Evolutionary conservation across 148 eudicot species (phyloP).

Genomic region (Chenopodium suecicum): DNA sequence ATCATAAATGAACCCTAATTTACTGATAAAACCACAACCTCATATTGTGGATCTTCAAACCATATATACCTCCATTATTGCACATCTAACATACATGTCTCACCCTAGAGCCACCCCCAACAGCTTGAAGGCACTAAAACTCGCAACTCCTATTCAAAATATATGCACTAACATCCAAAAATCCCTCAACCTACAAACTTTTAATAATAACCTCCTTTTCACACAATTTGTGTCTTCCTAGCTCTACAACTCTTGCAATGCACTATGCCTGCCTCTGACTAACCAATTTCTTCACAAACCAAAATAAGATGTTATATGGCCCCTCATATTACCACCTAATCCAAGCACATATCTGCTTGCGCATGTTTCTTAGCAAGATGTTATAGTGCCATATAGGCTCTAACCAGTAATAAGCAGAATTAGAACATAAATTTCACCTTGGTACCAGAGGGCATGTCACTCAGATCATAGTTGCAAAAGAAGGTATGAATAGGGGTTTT

Average conservation of each 20-base stretch:
- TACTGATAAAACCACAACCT: not conserved
- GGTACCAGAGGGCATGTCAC: conserved; percentile 80
- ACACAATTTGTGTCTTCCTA: not conserved
- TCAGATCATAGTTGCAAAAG: conserved; percentile 77
- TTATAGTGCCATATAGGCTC: not conserved
- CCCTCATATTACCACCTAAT: not conserved
- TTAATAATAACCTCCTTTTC: not conserved
- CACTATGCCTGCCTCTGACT: not conserved
- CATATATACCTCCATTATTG: not conserved
- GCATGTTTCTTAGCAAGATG: not conserved
- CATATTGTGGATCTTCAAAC: not conserved
- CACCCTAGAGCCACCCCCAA: conserved; percentile 1
- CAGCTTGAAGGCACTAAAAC: not conserved
- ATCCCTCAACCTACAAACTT: not conserved
- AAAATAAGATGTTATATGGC: not conserved
- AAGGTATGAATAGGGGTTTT: conserved; percentile 77
- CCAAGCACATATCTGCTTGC: not conserved
- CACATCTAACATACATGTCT: not conserved
- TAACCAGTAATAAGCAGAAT: not conserved
- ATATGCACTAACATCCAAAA: not conserved
- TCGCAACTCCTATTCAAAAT: not conserved
- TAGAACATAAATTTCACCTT: conserved; percentile 42
- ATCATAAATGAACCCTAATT: not conserved
- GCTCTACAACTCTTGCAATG: not conserved
- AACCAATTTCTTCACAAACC: not conserved